phyloP scores from a whole-genome alignment of 352 stramenopile genomes.

The Globisporangium megalacanthum region DNA sequence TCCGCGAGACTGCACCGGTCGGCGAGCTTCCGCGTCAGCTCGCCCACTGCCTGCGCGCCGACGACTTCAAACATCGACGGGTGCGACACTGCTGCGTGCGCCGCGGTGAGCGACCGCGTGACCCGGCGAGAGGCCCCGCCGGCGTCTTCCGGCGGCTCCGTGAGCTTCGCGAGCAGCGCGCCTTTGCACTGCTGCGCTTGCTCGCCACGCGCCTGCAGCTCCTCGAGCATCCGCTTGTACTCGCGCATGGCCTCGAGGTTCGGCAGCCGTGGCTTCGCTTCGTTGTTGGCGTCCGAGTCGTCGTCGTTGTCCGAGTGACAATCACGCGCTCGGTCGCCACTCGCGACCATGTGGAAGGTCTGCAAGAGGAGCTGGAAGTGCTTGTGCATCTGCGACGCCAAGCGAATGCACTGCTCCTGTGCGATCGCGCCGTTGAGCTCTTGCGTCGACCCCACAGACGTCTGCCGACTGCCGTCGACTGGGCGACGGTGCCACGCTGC shows the following conservation, averaged over 20 bases:
- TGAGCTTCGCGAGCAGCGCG: constrained; percentile 57
- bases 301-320: constrained; percentile 4
- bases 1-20: constrained; percentile 40
- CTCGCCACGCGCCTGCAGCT: constrained; percentile 58
- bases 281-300: background rate
- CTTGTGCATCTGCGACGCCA: constrained; percentile 87
- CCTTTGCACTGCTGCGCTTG: constrained; percentile 63
- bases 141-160: constrained; percentile 16
- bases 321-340: constrained; percentile 4
- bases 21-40: constrained; percentile 43
- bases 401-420: constrained; percentile 68
- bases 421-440: constrained; percentile 36
- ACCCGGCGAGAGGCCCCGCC: constrained; percentile 35
- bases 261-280: background rate
- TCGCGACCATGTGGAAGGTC: constrained; percentile 50
- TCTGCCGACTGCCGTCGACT: background rate
- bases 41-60: constrained; percentile 48
- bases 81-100: constrained; percentile 70
- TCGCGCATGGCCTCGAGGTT: constrained; percentile 16
- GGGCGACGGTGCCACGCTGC: constrained; percentile 1
- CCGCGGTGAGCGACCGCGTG: constrained; percentile 71
- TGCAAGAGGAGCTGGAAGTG: constrained; percentile 79
- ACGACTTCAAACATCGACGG: constrained; percentile 87
- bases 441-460: background rate
- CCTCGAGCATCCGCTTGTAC: constrained; percentile 56